Conservation (phyloP, 1,284 basidiomycete species). For the Ganoderma leucocontextum region DNA sequence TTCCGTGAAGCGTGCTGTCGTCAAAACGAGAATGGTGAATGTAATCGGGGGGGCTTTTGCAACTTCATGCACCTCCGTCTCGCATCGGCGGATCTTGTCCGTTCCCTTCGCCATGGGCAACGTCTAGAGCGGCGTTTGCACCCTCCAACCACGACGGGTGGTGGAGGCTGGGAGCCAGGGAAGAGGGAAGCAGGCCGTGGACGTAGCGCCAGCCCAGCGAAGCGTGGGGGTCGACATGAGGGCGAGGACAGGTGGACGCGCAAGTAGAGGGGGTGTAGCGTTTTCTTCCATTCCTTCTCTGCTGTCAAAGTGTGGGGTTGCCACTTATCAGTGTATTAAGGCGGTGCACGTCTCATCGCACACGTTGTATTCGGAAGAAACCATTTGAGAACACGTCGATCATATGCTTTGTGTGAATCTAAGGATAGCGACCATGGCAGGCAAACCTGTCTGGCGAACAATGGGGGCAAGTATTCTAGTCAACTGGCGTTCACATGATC, state of each 20-base stretch:
- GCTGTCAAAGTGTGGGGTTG: not conserved
- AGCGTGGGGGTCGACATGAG: slow-evolving; percentile 59
- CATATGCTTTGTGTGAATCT: not conserved
- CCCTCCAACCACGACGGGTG: slow-evolving; percentile 65
- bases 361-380: slow-evolving; percentile 9
- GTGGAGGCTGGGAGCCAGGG: slow-evolving; percentile 82
- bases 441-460: not conserved
- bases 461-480: not conserved
- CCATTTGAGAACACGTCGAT: not conserved
- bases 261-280: slow-evolving; percentile 37
- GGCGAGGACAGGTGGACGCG: slow-evolving; percentile 78
- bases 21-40: slow-evolving; percentile 97
- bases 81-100: slow-evolving; percentile 84
- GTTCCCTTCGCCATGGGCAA: slow-evolving; percentile 83
- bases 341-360: slow-evolving; percentile 12
- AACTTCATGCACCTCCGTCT: slow-evolving; percentile 99
- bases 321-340: slow-evolving; percentile 19
- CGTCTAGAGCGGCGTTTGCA: slow-evolving; percentile 81
- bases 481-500: not conserved
- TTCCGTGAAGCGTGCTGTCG: slow-evolving; percentile 99
- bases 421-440: not conserved
- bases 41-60: slow-evolving; percentile 96
- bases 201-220: slow-evolving; percentile 76
- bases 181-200: slow-evolving; percentile 69
- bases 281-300: slow-evolving; percentile 7